Conservation (phyloP, 192 early-diverging fungal genomes). For the Backusella tarrabulga region DNA sequence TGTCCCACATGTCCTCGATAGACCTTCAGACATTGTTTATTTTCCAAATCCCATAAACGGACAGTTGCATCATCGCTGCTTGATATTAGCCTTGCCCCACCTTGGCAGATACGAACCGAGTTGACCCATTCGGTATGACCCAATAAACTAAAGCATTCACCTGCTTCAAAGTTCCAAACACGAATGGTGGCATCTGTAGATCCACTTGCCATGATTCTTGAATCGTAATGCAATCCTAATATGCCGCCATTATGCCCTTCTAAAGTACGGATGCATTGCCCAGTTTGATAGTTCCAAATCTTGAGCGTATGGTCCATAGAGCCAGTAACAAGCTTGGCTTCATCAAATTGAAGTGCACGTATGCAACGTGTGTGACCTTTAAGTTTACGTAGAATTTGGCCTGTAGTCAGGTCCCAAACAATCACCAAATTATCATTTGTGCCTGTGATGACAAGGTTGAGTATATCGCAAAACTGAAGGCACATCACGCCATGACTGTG, state of each 20-base stretch:
- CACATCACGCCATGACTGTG: constrained; percentile 85
- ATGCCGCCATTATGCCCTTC: constrained; percentile 73
- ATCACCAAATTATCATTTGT: constrained; percentile 82
- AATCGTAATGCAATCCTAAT: constrained; percentile 75
- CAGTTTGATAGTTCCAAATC: constrained; percentile 89
- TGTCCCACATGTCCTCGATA: constrained; percentile 66
- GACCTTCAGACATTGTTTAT: constrained; percentile 57
- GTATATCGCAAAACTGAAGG: constrained; percentile 76
- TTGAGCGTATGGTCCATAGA: constrained; percentile 86
- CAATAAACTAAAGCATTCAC: constrained; percentile 59
- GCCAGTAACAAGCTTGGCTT: constrained; percentile 85
- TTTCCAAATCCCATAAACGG: constrained; percentile 76
- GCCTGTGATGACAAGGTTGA: constrained; percentile 77
- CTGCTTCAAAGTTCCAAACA: constrained; percentile 76
- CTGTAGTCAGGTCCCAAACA: constrained; percentile 84
- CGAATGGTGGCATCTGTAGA: constrained; percentile 78
- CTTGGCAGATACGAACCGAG: constrained; percentile 71
- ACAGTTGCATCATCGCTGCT: constrained; percentile 86
- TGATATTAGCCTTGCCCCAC: constrained; percentile 63
- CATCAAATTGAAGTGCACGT: constrained; percentile 89
- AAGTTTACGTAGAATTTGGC: constrained; percentile 71
- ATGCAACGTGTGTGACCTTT: constrained; percentile 84
- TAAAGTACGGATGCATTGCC: constrained; percentile 78
- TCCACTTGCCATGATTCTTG: constrained; percentile 76
- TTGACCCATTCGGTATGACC: constrained; percentile 89